Conservation (phyloP, 805 yeast species). For the Yarrowia bubula region DNA sequence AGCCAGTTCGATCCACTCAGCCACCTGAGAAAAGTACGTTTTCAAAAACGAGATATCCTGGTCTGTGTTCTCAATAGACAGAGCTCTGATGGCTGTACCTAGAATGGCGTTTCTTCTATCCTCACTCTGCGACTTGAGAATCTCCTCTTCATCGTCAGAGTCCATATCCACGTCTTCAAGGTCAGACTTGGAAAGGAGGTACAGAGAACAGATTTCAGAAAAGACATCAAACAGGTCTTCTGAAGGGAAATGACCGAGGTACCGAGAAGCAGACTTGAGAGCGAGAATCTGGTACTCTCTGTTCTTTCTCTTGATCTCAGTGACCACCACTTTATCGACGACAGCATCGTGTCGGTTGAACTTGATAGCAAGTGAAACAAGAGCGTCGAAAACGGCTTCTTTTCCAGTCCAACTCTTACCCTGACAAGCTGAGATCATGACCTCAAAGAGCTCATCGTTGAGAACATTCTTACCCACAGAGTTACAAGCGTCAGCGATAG, state of each 20-base stretch:
- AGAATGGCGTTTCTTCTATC: constrained; percentile 11
- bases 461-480: constrained; percentile 40
- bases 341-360: constrained; percentile 42
- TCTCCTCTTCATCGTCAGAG: constrained; percentile 8
- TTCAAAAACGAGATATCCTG: neutral
- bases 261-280: constrained; percentile 53
- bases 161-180: constrained; percentile 7
- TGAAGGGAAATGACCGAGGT: constrained; percentile 43
- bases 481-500: constrained; percentile 59
- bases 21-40: neutral
- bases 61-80: constrained; percentile 3
- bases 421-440: constrained; percentile 57
- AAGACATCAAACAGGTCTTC: constrained; percentile 38
- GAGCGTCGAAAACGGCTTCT: constrained; percentile 67
- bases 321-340: constrained; percentile 48
- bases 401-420: constrained; percentile 92
- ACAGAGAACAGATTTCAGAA: neutral
- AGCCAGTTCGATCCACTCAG: constrained; percentile 9
- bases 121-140: constrained; percentile 4
- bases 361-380: constrained; percentile 56
- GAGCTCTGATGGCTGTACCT: constrained; percentile 5
- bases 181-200: constrained; percentile 6
- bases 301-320: constrained; percentile 68
- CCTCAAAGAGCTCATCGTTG: constrained; percentile 45
- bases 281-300: constrained; percentile 59